Evolutionary conservation across 2,329 filamentous ascomycete genomes (phyloP).

Genomic region (Fusarium sp.): DNA sequence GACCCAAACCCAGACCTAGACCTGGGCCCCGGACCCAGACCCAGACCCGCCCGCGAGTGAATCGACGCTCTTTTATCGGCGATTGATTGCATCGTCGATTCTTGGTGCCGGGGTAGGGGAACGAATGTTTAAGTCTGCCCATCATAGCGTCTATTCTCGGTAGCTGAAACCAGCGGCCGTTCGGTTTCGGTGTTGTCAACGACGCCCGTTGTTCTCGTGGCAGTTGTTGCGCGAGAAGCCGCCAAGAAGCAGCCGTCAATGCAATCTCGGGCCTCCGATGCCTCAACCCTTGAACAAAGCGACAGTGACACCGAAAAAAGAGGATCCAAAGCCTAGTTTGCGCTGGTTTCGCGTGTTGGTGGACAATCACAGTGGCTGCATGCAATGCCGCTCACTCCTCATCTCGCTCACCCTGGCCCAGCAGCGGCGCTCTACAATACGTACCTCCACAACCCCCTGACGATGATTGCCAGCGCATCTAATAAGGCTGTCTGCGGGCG

Average conservation of each 20-base stretch:
- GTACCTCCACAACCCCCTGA: constrained; percentile 10
- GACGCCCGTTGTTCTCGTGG: neutral
- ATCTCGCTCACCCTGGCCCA: constrained; percentile 46
- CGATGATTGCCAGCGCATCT: constrained; percentile 28
- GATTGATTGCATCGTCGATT: constrained; percentile 35
- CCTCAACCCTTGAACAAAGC: constrained; percentile 19
- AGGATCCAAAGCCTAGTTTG: constrained; percentile 15
- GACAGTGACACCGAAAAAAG: constrained; percentile 17
- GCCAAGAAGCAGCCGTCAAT: constrained; percentile 7
- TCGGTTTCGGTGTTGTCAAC: neutral
- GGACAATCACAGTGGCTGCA: constrained; percentile 25
- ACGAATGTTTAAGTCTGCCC: constrained; percentile 24
- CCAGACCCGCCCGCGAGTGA: constrained; percentile 24
- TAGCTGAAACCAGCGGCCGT: constrained; percentile 24
- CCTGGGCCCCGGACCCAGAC: too few relatives aligned
- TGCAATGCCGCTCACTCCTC: constrained; percentile 36
- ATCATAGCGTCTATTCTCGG: constrained; percentile 13
- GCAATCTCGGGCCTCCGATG: constrained; percentile 31
- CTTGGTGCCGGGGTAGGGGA: constrained; percentile 19
- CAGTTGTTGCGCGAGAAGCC: neutral
- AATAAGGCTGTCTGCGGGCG: constrained; percentile 38
- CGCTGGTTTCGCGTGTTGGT: constrained; percentile 10
- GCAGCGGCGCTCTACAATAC: neutral
- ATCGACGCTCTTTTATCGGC: constrained; percentile 29
- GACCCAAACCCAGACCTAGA: neutral